Evolutionary conservation across 2,329 filamentous ascomycete genomes (phyloP), one percentile per base, ranked within the genome.

Genomic region (Aspergillus terreus): DNA sequence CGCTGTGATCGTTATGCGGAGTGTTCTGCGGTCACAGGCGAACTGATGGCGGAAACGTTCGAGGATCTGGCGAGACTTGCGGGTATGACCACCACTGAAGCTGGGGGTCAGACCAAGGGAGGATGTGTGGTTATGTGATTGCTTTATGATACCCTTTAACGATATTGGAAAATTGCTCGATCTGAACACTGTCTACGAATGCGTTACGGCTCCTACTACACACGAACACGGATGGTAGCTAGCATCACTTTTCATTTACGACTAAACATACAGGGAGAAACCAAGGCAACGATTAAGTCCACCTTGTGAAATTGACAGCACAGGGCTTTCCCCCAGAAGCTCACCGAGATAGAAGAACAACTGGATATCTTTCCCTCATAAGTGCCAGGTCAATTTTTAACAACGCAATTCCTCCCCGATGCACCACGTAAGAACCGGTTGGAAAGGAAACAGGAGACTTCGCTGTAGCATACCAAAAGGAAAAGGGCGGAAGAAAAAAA

Each of bases 311-410:
- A 67, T 71, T 71, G 81, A 82, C 79, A 84, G 81, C 84, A 94
- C 92, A 96, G 91, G 92, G 92, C 92, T 91, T 96, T 97, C 92
- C 91, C 92, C 90, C 86, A 76, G 71, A 67, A 64, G 59, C 55
- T 61, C 60, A 60, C 66, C 62, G 68, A 61, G 71, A 60, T 64
- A 66, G 63, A 63, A 74, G 71, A 71, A 72, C 76, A 66, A 65
- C 69, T 70, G 70, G 90, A 87, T 96, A 91, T 97, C 92, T 97
- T 97, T 97, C 92, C 92, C 91, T 96, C 92, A 88, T 96, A 81
- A 96, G 91, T 87, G 85, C 86, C 79, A 76, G 19, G 80, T 80
- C 83, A 83, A 79, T 80, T 75, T 79, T 70, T 70, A 68, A 71
- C 70, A 64, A 68, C 58, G 62, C 64, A 62, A 70, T 70, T 64